Conservation (phyloP, 768 basidiomycete genomes). For the Cystofilobasidium ferigula region DNA sequence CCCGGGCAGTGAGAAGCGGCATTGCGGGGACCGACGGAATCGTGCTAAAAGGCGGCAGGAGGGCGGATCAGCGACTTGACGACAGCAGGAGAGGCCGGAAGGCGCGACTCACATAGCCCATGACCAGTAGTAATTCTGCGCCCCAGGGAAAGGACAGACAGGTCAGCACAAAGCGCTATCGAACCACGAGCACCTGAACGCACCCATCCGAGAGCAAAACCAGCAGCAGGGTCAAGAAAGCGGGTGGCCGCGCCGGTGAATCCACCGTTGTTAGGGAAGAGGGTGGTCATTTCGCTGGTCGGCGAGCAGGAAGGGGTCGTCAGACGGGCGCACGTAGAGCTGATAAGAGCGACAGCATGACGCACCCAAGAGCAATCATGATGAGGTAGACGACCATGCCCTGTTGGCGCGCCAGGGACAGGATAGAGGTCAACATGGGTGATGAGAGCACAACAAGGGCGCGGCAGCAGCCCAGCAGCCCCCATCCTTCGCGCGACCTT, state of each 20-base stretch:
- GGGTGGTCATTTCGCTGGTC: conserved; percentile 31
- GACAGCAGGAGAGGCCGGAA: no score
- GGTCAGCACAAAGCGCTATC: not conserved
- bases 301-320: not conserved
- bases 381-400: conserved; percentile 4
- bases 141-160: not conserved
- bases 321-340: not conserved
- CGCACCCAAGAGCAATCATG: not conserved
- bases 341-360: not conserved
- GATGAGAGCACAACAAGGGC: not conserved
- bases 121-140: conserved; percentile 7
- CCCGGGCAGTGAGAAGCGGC: conserved; percentile 19
- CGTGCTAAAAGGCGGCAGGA: no score
- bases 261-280: conserved; percentile 31
- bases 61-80: no score
- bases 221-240: conserved; percentile 16
- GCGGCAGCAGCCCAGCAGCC: no score
- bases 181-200: not conserved
- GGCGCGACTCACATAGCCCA: no score
- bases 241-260: conserved; percentile 27
- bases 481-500: no score
- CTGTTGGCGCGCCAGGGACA: not conserved
- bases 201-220: conserved; percentile 11
- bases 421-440: not conserved
- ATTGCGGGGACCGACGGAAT: no score